Evolutionary conservation across 768 basidiomycete species (phyloP).

Genomic region (Dioszegia aurantiaca): DNA sequence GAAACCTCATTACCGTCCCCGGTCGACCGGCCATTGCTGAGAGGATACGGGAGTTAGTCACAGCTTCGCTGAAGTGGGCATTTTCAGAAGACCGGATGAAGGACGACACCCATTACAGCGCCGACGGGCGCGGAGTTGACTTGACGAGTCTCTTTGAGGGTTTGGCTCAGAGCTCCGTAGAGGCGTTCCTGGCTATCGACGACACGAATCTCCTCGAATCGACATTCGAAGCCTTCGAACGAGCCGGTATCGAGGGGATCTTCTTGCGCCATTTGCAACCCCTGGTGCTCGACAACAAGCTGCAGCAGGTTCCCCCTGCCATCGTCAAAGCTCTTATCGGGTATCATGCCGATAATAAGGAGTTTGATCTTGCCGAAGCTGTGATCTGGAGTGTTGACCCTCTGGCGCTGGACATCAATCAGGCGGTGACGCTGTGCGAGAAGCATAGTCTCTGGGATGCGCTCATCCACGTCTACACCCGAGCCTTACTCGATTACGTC

Average conservation of each 20-base stretch:
- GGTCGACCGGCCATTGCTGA: slow-evolving; percentile 67
- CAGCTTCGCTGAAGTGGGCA: slow-evolving; percentile 78
- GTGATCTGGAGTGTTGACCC: slow-evolving; percentile 97
- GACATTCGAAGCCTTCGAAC: slow-evolving; percentile 82
- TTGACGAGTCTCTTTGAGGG: slow-evolving; percentile 84
- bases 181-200: slow-evolving; percentile 74
- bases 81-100: slow-evolving; percentile 94
- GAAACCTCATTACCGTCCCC: slow-evolving; percentile 83
- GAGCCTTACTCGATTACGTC: slow-evolving; percentile 81
- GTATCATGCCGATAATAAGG: slow-evolving; percentile 68
- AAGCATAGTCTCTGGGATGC: slow-evolving; percentile 83
- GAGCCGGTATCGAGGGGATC: slow-evolving; percentile 76
- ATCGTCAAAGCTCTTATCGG: slow-evolving; percentile 81
- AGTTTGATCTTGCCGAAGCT: slow-evolving; percentile 74
- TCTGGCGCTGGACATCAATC: slow-evolving; percentile 83
- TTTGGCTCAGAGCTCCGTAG: slow-evolving; percentile 59
- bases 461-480: slow-evolving; percentile 87
- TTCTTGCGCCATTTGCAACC: slow-evolving; percentile 78
- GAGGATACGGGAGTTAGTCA: slow-evolving; percentile 77
- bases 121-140: slow-evolving; percentile 87
- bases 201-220: slow-evolving; percentile 88
- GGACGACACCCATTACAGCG: slow-evolving; percentile 76
- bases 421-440: slow-evolving; percentile 82
- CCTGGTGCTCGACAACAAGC: slow-evolving; percentile 70
- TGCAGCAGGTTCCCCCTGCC: slow-evolving; percentile 75